phyloP scores from a whole-genome alignment of 2,329 filamentous ascomycete genomes.

The Didymella lethalis region DNA sequence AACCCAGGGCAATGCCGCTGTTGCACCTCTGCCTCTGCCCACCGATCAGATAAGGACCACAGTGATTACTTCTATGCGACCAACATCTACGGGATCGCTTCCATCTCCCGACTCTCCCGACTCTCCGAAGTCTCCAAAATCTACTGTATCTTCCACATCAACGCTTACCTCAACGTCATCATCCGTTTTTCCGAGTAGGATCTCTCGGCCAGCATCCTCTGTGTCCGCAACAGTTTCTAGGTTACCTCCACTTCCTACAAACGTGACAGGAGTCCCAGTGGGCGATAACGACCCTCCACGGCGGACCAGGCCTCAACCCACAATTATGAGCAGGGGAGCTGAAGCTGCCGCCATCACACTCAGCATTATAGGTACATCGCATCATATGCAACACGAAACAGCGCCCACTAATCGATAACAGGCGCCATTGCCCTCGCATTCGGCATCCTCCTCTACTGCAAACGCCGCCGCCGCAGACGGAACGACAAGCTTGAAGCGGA shows the following conservation, averaged over 20 bases:
- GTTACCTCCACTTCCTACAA: neutral
- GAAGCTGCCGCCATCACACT: conserved; percentile 45
- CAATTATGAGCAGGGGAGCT: conserved; percentile 39
- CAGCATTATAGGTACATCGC: conserved; percentile 39
- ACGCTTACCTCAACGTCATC: conserved; percentile 9
- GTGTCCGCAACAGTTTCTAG: neutral
- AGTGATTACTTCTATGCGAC: conserved; percentile 1
- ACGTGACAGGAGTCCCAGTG: neutral
- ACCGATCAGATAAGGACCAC: conserved; percentile 12
- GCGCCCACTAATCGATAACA: conserved; percentile 8
- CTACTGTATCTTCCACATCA: neutral
- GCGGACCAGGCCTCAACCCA: conserved; percentile 19
- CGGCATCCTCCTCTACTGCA: conserved; percentile 33
- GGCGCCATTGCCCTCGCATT: conserved; percentile 41
- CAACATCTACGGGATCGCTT: neutral
- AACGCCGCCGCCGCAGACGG: conserved; percentile 33
- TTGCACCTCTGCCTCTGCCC: conserved; percentile 25
- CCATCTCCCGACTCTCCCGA: neutral
- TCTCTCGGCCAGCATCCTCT: conserved; percentile 13
- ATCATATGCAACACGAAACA: too few species aligned
- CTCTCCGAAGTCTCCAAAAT: neutral
- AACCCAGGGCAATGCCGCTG: conserved; percentile 23
- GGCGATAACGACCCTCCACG: conserved; percentile 15
- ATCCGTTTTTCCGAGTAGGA: conserved; percentile 8
- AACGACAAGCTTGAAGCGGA: conserved; percentile 32